phyloP scores from a whole-genome alignment of 768 basidiomycete species.

The Phylloporus sp. region DNA sequence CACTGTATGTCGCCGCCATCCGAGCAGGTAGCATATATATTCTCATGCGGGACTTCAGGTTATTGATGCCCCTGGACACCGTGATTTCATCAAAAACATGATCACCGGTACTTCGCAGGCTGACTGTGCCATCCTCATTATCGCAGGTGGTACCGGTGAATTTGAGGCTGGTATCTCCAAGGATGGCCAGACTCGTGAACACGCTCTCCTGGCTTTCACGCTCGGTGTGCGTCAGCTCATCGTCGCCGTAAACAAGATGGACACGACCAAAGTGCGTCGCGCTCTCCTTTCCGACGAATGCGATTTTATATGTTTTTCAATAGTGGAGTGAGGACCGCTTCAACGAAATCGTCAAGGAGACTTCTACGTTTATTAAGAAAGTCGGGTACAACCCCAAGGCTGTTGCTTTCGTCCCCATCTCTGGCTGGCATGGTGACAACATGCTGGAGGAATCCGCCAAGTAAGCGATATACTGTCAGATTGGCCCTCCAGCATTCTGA shows the following conservation, averaged over 20 bases:
- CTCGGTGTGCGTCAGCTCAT: constrained; percentile 99
- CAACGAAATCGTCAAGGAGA: constrained; percentile 99
- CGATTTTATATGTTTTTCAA: constrained; percentile 4
- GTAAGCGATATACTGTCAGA: constrained; percentile 39
- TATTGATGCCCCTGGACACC: constrained; percentile 99
- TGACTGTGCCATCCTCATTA: constrained; percentile 99
- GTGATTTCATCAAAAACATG: constrained; percentile 99
- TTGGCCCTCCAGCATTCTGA: constrained; percentile 15
- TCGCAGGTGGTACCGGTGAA: constrained; percentile 98
- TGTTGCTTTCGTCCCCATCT: constrained; percentile 98
- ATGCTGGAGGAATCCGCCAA: constrained; percentile 99
- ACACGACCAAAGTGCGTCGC: constrained; percentile 83
- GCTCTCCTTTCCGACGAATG: not conserved
- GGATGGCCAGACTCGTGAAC: constrained; percentile 99
- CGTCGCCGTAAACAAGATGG: constrained; percentile 99
- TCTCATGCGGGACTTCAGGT: constrained; percentile 48
- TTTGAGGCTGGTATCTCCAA: constrained; percentile 99
- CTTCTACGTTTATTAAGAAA: constrained; percentile 97
- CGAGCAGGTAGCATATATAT: not conserved
- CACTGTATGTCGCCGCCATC: constrained; percentile 52
- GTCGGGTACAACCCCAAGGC: constrained; percentile 99
- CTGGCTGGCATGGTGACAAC: constrained; percentile 99
- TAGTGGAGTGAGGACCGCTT: constrained; percentile 99
- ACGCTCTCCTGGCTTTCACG: constrained; percentile 99
- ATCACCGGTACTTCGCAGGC: constrained; percentile 99